These are phyloP conservation scores for Annona cherimola DNA, from an alignment of 164 flowering plant genomes.

Conservation along the genomic window DNA sequence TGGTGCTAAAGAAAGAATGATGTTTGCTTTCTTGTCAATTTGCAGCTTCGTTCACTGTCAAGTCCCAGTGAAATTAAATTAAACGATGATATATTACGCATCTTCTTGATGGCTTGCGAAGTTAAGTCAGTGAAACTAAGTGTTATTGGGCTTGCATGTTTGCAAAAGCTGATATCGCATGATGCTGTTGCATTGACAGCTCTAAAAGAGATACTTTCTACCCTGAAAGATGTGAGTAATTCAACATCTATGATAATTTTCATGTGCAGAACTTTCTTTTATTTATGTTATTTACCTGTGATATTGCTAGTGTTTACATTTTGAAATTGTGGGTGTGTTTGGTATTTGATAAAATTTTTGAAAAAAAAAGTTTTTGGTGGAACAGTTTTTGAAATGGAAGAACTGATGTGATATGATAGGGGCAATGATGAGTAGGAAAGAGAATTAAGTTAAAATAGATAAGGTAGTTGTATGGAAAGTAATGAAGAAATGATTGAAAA, in stretches of 20 bases:
- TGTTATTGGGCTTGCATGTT: constrained; percentile 88
- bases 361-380: too few relatives aligned
- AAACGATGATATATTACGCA: constrained; percentile 81
- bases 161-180: constrained; percentile 95
- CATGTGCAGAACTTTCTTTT: not conserved
- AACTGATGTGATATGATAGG: too few relatives aligned
- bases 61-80: constrained; percentile 75
- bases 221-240: constrained; percentile 76
- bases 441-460: too few relatives aligned
- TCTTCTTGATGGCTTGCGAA: constrained; percentile 94
- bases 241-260: not conserved
- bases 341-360: too few relatives aligned
- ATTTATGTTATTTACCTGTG: not conserved
- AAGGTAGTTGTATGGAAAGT: too few relatives aligned
- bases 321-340: not conserved
- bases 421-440: too few relatives aligned
- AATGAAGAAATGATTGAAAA: too few relatives aligned
- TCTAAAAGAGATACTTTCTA: constrained; percentile 70
- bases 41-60: constrained; percentile 83
- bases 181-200: constrained; percentile 82
- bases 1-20: too few relatives aligned
- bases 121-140: constrained; percentile 79
- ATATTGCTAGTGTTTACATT: not conserved
- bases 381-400: too few relatives aligned
- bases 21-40: not conserved